Evolutionary conservation across 345 rosid genomes (phyloP), one percentile per base, ranked within the genome.

Genomic region (Aquilaria sinensis): DNA sequence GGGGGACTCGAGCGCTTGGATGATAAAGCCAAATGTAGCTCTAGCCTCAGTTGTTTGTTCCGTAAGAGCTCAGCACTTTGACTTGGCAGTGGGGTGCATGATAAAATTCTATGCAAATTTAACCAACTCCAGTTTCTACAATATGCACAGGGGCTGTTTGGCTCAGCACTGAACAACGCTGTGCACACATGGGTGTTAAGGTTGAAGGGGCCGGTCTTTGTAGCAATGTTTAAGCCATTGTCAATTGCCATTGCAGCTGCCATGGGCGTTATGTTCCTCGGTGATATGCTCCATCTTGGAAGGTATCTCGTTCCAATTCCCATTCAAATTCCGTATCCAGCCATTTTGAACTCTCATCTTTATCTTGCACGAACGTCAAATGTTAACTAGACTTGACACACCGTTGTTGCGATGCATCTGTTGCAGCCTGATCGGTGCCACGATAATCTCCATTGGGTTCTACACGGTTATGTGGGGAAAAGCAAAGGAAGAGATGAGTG

Each of bases 401-500:
- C 31, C 33, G 12, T 12, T 48, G 2, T 4, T 49, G 5, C 15
- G 12, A 31, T 48, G 3, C 47, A 32, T 51, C 8, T 33, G 0
- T 55, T 56, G 55, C 81, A 88, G 98, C 60, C 65, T 89, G 13
- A 71, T 86, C 2, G 98, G 96, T 32, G 96, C 96, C 58, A 75
- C 79, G 2, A 72, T 83, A 23, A 87, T 92, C 71, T 80, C 97
- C 1, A 46, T 83, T 0, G 97, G 98, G 48, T 92, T 92, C 64
- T 89, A 89, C 55, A 84, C 83, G 1, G 91, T 89, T 14, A 84
- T 92, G 82, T 92, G 98, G 98, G 97, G 98, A 10, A 89, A 92
- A 74, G 72, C 82, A 6, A 87, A 83, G 65, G 93, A 92, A 69
- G 88, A 77, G 31, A 59, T 78, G 58, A 72, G 43, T 34, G 90